phyloP scores from a whole-genome alignment of 345 rosid species.

The Erucastrum elatum region DNA sequence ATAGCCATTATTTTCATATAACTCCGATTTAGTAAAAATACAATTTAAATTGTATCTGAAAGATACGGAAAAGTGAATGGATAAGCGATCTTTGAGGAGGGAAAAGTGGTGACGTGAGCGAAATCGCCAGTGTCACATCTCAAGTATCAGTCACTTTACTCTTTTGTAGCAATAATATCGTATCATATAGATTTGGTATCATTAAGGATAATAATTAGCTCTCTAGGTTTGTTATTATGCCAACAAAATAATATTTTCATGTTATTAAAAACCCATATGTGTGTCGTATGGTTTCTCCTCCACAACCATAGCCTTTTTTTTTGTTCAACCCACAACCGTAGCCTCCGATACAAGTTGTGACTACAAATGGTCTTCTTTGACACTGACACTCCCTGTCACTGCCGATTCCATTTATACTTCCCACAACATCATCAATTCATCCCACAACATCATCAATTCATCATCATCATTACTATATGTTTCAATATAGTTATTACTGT shows the following conservation, averaged over 20 bases:
- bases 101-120: conserved; percentile 37
- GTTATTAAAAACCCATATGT: conserved; percentile 1
- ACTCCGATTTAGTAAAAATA: neutral
- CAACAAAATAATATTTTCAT: neutral
- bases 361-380: conserved; percentile 48
- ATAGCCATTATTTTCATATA: neutral
- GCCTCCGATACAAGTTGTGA: conserved; percentile 30
- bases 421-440: neutral
- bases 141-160: conserved; percentile 22
- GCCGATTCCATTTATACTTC: conserved; percentile 14
- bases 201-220: conserved; percentile 39
- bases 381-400: conserved; percentile 37
- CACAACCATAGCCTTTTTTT: neutral
- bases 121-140: conserved; percentile 43
- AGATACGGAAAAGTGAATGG: neutral
- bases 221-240: conserved; percentile 36
- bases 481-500: neutral
- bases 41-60: neutral
- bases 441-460: conserved; percentile 15
- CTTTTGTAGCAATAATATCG: conserved; percentile 12
- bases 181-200: conserved; percentile 45
- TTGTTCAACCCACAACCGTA: neutral
- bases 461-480: conserved; percentile 6
- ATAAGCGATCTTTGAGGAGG: conserved; percentile 19
- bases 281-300: conserved; percentile 19